These are phyloP conservation scores for Cephalotrichum gorgonifer DNA, from an alignment of 2,329 filamentous ascomycete species.

Conservation along the genomic window DNA sequence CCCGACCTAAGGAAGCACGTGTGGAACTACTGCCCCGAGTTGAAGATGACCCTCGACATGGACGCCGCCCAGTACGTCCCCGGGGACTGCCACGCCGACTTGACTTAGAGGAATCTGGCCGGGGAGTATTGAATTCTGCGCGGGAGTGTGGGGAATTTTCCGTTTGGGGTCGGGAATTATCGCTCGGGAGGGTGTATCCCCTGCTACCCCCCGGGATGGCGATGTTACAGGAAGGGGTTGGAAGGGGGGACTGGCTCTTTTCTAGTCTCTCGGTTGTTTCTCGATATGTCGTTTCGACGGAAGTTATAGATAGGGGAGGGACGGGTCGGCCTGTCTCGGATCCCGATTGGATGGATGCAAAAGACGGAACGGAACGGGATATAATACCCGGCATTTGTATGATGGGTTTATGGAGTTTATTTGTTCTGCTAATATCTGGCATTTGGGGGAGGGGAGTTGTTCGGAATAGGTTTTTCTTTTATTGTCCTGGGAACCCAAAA, in stretches of 20 bases:
- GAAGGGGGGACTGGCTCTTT: conserved; percentile 1
- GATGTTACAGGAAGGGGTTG: background rate
- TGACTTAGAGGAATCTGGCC: conserved; percentile 30
- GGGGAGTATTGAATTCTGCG: conserved; percentile 5
- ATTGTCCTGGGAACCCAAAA: too few relatives aligned
- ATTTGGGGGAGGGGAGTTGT: too few relatives aligned
- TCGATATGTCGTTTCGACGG: background rate
- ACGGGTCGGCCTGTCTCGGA: too few relatives aligned
- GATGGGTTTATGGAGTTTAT: too few relatives aligned
- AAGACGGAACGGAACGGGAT: too few relatives aligned
- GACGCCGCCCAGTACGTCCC: conserved; percentile 40
- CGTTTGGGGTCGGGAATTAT: conserved; percentile 26
- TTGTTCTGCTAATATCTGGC: too few relatives aligned
- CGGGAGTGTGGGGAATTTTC: conserved; percentile 13
- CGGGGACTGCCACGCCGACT: conserved; percentile 31
- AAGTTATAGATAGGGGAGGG: too few relatives aligned
- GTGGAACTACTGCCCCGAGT: conserved; percentile 47
- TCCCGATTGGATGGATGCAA: too few relatives aligned
- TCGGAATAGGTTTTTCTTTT: too few relatives aligned
- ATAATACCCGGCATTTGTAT: too few relatives aligned
- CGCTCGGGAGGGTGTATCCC: conserved; percentile 28
- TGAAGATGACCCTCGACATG: conserved; percentile 48
- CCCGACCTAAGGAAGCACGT: conserved; percentile 36
- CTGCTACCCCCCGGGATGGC: conserved; percentile 19
- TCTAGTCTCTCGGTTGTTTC: background rate